A percentile compares a stretch with the other conserved stretches of the same genome.
Evolutionary conservation across 192 early-diverging fungal genomes (phyloP).

Genomic region (Linnemannia elongata): DNA sequence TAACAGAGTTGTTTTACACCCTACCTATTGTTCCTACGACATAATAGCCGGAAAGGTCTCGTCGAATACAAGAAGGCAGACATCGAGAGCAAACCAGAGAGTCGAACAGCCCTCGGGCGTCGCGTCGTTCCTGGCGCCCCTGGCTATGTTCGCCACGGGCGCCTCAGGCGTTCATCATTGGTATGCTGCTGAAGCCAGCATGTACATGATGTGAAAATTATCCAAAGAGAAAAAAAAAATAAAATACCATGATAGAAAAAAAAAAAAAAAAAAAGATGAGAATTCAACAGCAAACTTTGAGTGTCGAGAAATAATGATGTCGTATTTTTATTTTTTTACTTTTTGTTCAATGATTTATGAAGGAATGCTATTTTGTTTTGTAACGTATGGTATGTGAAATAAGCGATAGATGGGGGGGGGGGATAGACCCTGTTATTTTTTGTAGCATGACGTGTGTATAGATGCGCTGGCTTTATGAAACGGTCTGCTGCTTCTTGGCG

Average conservation of each 20-base stretch:
- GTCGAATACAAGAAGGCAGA: neutral
- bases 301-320: too few relatives aligned
- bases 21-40: neutral
- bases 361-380: too few relatives aligned
- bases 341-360: too few relatives aligned
- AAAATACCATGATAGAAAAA: neutral
- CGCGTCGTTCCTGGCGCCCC: constrained; percentile 14
- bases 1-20: too few relatives aligned
- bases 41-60: constrained; percentile 13
- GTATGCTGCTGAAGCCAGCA: constrained; percentile 25
- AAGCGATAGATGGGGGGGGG: too few relatives aligned
- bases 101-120: constrained; percentile 17
- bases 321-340: too few relatives aligned
- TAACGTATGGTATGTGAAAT: too few relatives aligned
- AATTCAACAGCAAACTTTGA: too few relatives aligned
- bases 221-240: neutral
- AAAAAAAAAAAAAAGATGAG: neutral
- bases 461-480: neutral
- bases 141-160: constrained; percentile 21
- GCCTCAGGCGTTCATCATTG: constrained; percentile 16
- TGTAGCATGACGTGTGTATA: too few relatives aligned
- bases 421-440: too few relatives aligned
- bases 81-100: neutral
- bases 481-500: constrained; percentile 41
- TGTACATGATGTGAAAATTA: neutral